Evolutionary conservation across 1,284 basidiomycete species (phyloP).

Genomic region (Ganoderma multipileum): DNA sequence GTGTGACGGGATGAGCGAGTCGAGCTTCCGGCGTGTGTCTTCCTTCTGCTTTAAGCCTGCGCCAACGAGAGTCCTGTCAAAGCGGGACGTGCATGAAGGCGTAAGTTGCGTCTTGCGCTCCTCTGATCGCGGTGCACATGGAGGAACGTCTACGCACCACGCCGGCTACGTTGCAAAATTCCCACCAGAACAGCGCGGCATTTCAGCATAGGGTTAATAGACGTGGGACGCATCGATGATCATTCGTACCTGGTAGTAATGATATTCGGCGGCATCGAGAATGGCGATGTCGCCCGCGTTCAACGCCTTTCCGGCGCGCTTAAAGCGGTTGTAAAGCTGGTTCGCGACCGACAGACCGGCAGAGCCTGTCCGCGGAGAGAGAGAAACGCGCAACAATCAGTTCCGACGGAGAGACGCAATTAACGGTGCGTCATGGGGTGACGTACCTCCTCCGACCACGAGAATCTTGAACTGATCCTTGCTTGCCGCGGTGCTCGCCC

Average conservation of each 20-base stretch:
- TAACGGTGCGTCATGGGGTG: slow-evolving; percentile 12
- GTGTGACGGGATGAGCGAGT: slow-evolving; percentile 75
- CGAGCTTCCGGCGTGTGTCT: slow-evolving; percentile 72
- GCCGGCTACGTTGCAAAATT: slow-evolving; percentile 61
- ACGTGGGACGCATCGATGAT: slow-evolving; percentile 25
- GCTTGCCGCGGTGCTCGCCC: slow-evolving; percentile 47
- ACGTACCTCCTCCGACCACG: slow-evolving; percentile 71
- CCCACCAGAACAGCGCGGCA: not conserved
- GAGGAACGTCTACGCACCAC: slow-evolving; percentile 56
- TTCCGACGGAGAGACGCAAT: slow-evolving; percentile 16
- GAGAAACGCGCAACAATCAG: slow-evolving; percentile 16
- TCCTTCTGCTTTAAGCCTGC: slow-evolving; percentile 80
- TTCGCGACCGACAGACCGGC: slow-evolving; percentile 82
- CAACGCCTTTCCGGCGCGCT: slow-evolving; percentile 69
- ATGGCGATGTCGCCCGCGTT: slow-evolving; percentile 83
- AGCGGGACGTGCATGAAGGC: not conserved
- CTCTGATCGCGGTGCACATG: not conserved
- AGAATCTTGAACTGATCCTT: slow-evolving; percentile 66
- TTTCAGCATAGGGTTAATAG: slow-evolving; percentile 5
- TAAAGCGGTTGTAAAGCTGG: slow-evolving; percentile 85
- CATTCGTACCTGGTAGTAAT: slow-evolving; percentile 75
- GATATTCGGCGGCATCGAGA: slow-evolving; percentile 78
- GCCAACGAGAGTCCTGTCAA: slow-evolving; percentile 88
- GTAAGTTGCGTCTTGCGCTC: slow-evolving; percentile 19
- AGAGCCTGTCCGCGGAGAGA: slow-evolving; percentile 56